phyloP scores from a whole-genome alignment of 768 basidiomycete species.

The Calocybe cyanea region DNA sequence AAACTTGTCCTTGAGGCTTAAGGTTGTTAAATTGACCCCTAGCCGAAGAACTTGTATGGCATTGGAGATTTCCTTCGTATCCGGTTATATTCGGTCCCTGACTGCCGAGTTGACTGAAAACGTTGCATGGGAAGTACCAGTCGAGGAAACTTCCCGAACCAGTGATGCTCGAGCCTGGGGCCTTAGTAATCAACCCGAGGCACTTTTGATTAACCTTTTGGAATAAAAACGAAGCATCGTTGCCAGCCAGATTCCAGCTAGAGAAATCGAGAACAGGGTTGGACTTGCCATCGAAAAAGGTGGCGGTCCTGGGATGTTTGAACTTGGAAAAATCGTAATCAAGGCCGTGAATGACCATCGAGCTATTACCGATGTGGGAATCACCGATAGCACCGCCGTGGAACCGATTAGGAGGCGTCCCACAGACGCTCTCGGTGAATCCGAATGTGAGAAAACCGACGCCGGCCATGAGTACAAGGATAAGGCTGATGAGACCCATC shows the following conservation, averaged over 20 bases:
- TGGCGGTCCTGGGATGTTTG: constrained; percentile 70
- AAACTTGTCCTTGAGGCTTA: constrained; percentile 76
- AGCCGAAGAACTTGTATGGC: constrained; percentile 62
- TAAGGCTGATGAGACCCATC: constrained; percentile 85
- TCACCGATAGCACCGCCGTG: constrained; percentile 74
- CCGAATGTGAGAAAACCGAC: constrained; percentile 99
- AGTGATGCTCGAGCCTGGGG: constrained; percentile 67
- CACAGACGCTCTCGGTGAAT: constrained; percentile 93
- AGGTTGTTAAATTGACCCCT: constrained; percentile 48
- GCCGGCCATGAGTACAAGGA: constrained; percentile 78
- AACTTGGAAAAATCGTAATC: constrained; percentile 90
- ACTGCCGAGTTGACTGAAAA: constrained; percentile 70
- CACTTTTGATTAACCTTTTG: constrained; percentile 90
- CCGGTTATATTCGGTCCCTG: constrained; percentile 61
- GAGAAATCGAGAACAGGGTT: constrained; percentile 80
- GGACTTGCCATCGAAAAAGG: constrained; percentile 68
- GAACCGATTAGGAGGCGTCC: constrained; percentile 78
- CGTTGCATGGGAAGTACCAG: constrained; percentile 99
- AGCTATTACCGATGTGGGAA: constrained; percentile 65
- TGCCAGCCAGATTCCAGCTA: constrained; percentile 74
- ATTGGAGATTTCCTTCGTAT: constrained; percentile 62
- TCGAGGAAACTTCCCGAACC: constrained; percentile 59
- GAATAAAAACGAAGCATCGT: constrained; percentile 93
- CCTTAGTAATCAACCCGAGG: constrained; percentile 67
- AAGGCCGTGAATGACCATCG: constrained; percentile 91